Evolutionary conservation across 2,329 filamentous ascomycete species (phyloP), one percentile per base, ranked within the genome.

Genomic region (Calonectria hawksworthii): DNA sequence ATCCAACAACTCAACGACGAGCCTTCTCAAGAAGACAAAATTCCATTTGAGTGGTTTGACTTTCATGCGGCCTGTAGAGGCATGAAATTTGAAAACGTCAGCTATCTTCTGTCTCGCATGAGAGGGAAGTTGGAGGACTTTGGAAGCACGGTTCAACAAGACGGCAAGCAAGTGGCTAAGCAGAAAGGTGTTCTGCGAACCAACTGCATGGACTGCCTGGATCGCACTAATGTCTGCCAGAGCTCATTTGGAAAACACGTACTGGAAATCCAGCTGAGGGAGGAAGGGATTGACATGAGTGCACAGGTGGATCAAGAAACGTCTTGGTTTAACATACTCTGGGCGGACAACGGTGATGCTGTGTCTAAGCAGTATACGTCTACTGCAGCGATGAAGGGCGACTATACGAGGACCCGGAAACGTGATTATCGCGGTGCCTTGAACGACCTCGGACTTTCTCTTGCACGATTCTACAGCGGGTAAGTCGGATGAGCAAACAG

Each of bases 191-290:
- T 98, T 9, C 84, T 99, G n/a, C 91, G 97, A 71, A 98, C 96
- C 2, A 99, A 99, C 82, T 99, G 97, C 84, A 99, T 99, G 97
- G 97, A 99, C 82, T 99, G 97, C 80, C 88, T 99, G 13, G 97
- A 99, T 83, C 92, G 97, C 28, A 99, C 97, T 2, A 99, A 99
- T 79, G 96, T 99, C 28, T 96, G 96, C 51, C 96, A 99, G 85
- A 98, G 95, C 82, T 97, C 96, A 0, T 96, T 96, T 83, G 97
- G 92, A 7, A 94, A 95, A 81, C 92, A 94, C 81, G 94, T 95
- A 77, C 89, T 99, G 2, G 95, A 98, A 78, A 83, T 90, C 38
- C 95, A 98, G 82, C 88, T 99, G 2, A 93, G 91, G 72, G 89
- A 91, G 26, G 92, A 98, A 76, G 94, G 94, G 0, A 93, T 96